Evolutionary conservation across 1,284 basidiomycete species (phyloP).

Genomic region (Lentinus polychrous): DNA sequence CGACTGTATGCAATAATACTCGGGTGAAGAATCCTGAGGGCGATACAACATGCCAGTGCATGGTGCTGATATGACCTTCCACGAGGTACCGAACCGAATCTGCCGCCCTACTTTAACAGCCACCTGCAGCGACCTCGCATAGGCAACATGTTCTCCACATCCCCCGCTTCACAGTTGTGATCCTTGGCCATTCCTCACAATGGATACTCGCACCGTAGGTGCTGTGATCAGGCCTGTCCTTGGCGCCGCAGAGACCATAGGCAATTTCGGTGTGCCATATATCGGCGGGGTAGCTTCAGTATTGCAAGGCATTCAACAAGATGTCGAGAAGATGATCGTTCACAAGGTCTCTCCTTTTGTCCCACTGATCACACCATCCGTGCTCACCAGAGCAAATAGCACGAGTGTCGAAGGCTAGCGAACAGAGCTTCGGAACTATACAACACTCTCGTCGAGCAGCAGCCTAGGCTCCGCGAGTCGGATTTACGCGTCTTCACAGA

Average conservation of each 20-base stretch:
- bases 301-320: slow-evolving; percentile 7
- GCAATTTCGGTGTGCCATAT: slow-evolving; percentile 8
- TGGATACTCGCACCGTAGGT: no score
- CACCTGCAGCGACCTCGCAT: no score
- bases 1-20: no score
- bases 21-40: no score
- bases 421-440: slow-evolving; percentile 34
- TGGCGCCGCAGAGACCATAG: not conserved
- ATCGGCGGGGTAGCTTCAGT: slow-evolving; percentile 4
- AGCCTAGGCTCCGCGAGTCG: slow-evolving; percentile 29
- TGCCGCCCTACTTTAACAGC: no score
- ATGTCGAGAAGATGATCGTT: slow-evolving; percentile 9
- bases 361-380: not conserved
- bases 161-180: no score
- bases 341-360: slow-evolving; percentile 8
- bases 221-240: not conserved
- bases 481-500: slow-evolving; percentile 34
- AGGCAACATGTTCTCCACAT: no score
- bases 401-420: slow-evolving; percentile 30
- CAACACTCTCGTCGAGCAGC: slow-evolving; percentile 32
- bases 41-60: no score
- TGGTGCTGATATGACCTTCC: not conserved
- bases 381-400: not conserved
- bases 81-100: no score
- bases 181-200: no score